Percentiles rank a stretch among this genome's conserved stretches.
These are phyloP conservation scores for Marasmius fiardii DNA, from an alignment of 1,284 basidiomycete genomes.

Conservation along the genomic window DNA sequence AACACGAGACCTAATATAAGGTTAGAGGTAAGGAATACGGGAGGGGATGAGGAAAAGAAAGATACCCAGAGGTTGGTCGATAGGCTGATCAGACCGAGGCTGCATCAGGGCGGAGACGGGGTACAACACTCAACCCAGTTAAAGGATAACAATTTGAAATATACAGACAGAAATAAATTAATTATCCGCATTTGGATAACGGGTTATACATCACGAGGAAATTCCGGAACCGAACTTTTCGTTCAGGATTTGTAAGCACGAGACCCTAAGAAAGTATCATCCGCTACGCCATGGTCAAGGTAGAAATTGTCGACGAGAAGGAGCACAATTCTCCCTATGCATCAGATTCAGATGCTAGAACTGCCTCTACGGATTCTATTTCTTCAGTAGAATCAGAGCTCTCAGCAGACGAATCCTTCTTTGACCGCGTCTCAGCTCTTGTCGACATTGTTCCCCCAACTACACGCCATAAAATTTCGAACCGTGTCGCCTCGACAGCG, in stretches of 20 bases:
- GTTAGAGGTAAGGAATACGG: constrained; percentile 23
- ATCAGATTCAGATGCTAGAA: constrained; percentile 61
- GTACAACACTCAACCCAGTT: neutral
- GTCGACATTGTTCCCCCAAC: constrained; percentile 94
- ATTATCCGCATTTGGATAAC: neutral
- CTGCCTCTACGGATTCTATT: constrained; percentile 66
- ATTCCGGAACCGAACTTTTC: neutral
- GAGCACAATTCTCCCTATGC: constrained; percentile 67
- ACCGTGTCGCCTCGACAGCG: constrained; percentile 58
- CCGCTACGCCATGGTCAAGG: constrained; percentile 68
- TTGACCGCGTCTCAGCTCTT: constrained; percentile 87
- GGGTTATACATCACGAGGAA: neutral
- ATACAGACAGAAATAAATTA: neutral
- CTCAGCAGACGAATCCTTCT: constrained; percentile 77
- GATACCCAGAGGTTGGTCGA: neutral
- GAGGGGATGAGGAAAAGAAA: constrained; percentile 3
- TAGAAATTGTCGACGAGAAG: constrained; percentile 80
- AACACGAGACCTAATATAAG: constrained; percentile 49
- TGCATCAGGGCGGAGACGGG: neutral
- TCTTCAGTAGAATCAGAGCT: constrained; percentile 70
- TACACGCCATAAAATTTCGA: constrained; percentile 75
- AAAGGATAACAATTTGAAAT: neutral
- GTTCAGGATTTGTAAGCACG: neutral
- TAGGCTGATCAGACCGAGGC: constrained; percentile 4
- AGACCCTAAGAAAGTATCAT: neutral